A percentile compares a stretch with the other conserved stretches of the same genome.
These are phyloP conservation scores for Puccinia brachypodii DNA, from an alignment of 1,284 basidiomycete genomes.

Conservation along the genomic window DNA sequence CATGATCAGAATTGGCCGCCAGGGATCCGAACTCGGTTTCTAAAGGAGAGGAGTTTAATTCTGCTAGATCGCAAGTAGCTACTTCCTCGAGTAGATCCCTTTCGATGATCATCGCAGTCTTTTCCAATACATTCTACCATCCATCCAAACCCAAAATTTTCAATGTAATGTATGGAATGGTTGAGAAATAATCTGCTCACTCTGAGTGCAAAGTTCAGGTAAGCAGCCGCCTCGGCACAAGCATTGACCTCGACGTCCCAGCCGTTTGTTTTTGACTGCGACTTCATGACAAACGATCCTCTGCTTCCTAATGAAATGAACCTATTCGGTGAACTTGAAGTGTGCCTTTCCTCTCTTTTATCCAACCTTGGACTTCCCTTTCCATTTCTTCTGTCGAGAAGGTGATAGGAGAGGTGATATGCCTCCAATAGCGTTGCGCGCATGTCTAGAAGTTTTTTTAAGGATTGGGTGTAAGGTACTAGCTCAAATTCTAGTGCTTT, in stretches of 20 bases:
- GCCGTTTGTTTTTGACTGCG: not conserved
- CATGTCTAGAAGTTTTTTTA: not conserved
- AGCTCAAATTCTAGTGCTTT: conserved; percentile 2
- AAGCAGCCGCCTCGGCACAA: conserved; percentile 3
- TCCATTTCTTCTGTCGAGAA: not conserved
- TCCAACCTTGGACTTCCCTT: not conserved
- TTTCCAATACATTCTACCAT: conserved; percentile 7
- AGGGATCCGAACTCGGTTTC: not conserved
- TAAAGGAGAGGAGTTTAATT: not conserved
- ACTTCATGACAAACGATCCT: not conserved
- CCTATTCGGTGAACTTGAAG: not conserved
- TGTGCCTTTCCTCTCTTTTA: not conserved
- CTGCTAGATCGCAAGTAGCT: not conserved
- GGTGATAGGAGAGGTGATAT: not conserved
- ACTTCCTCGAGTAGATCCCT: not conserved
- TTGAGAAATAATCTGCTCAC: not conserved
- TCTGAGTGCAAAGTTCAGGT: not conserved
- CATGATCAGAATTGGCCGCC: not conserved
- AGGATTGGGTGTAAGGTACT: conserved; percentile 6
- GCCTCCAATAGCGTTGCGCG: not conserved
- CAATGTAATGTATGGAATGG: not conserved
- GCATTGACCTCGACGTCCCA: not conserved
- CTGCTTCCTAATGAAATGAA: not conserved
- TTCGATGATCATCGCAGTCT: not conserved
- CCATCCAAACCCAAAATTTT: not conserved